Base-by-base conservation (phyloP, 2,329 filamentous ascomycete genomes). In the Fusarium citri region DNA sequence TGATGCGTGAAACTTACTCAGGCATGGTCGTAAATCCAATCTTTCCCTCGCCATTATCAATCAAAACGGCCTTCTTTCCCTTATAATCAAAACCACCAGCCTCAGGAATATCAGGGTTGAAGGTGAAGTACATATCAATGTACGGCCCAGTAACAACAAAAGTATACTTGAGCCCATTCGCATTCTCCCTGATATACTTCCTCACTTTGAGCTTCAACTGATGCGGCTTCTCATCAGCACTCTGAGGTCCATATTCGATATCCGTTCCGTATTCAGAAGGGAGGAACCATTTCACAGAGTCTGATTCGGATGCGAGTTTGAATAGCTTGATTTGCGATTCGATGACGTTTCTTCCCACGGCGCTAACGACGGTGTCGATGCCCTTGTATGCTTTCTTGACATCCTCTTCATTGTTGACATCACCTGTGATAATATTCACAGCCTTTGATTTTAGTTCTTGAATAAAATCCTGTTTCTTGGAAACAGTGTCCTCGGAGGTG, bases 91-190 rank as follows among this genome's bases (percentile, higher is more conserved):
- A 94, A 0, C 85, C 85, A 4, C 91, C 91, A 1, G 70, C 73
- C n/a, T 76, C 73, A 6, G 42, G 8, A 8, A 62, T 58, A 0
- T 30, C 25, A 3, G 62, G 82, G 78, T 34, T 80, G 6, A 82
- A 76, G 8, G 69, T 66, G 46, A 91, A 81, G 80, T 85, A 92
- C 75, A 91, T 83, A 65, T 92, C 90, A 30, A 86, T 85, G 69
- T 91, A 93, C 0, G 91, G 91, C 0, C 91, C 91, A 0, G 90
- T 92, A 7, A 93, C 91, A 0, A 93, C 80, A 74, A 90, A 92
- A 0, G 91, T 92, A 59, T 90, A 84, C 51, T 87, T 83, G 26
- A 93, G 76, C 10, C 83, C 79, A 69, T 83, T 82, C 16, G 86
- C 74, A n/a, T 84, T 79, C 37, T 86, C 84, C 48, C 84, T 83